Conservation (phyloP, 108 stramenopile species). For the Discostella pseudostelligera region DNA sequence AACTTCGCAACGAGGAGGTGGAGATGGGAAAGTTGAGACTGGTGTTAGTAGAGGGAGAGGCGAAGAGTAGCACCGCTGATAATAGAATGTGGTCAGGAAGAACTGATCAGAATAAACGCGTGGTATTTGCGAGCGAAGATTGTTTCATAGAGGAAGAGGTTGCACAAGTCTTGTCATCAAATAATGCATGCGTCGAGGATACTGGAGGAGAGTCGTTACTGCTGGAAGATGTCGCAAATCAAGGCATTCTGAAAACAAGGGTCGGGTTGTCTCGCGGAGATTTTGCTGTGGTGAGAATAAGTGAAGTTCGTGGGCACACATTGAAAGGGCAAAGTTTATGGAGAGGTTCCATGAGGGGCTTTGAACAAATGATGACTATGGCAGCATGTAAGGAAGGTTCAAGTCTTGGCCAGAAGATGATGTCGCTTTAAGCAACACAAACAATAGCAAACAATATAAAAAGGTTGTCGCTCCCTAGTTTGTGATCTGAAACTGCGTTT, state of each 20-base stretch:
- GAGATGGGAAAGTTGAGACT: conserved; percentile 75
- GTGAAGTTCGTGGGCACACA: conserved; percentile 78
- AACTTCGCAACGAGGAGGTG: conserved; percentile 62
- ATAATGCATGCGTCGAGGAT: neutral
- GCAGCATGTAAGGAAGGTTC: neutral
- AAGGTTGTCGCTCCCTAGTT: no score
- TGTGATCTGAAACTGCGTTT: no score
- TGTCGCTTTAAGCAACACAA: no score
- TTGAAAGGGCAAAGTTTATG: conserved; percentile 69
- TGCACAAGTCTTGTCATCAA: neutral
- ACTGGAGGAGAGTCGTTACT: neutral
- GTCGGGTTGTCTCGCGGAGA: conserved; percentile 61
- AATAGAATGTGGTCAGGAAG: conserved; percentile 58
- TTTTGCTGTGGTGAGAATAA: conserved; percentile 77
- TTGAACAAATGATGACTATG: conserved; percentile 32
- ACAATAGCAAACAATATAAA: no score
- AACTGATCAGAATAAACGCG: conserved; percentile 83
- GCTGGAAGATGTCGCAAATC: neutral
- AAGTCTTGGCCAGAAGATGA: neutral
- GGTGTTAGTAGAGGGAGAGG: conserved; percentile 82
- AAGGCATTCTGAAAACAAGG: conserved; percentile 16
- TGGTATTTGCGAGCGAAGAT: conserved; percentile 52
- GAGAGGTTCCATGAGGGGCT: conserved; percentile 52
- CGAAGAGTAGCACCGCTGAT: conserved; percentile 55
- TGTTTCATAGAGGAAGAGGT: conserved; percentile 43